phyloP scores from a whole-genome alignment of 305 asterid species.

The Striga hermonthica region DNA sequence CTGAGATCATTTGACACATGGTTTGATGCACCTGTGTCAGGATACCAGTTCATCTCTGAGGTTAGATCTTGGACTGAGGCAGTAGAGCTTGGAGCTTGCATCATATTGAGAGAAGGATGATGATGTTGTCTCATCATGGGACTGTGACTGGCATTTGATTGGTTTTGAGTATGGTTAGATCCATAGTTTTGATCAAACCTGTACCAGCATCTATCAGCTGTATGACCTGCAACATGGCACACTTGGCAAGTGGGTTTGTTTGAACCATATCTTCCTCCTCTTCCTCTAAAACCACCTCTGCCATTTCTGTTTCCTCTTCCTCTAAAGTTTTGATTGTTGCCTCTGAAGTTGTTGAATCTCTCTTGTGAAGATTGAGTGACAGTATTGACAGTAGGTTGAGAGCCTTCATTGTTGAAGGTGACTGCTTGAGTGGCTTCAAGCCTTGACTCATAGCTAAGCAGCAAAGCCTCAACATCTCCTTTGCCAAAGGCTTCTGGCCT shows the following conservation, averaged over 20 bases:
- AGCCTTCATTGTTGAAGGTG: too few species aligned
- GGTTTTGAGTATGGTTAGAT: neutral
- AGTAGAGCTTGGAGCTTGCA: too few species aligned
- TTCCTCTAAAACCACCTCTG: neutral
- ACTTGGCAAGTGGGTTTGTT: neutral
- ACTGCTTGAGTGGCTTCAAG: too few species aligned
- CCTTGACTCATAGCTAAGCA: too few species aligned
- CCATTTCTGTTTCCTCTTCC: neutral
- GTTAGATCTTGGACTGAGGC: too few species aligned
- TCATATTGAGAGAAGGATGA: too few species aligned
- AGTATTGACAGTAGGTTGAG: too few species aligned
- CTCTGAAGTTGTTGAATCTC: too few species aligned
- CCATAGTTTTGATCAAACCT: neutral
- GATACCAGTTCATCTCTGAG: neutral
- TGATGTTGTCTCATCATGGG: neutral
- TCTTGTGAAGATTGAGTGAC: too few species aligned
- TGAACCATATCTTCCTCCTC: neutral
- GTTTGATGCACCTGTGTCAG: neutral
- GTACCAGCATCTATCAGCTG: neutral
- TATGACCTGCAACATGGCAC: too few species aligned
- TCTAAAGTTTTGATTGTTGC: neutral
- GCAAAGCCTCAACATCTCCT: neutral
- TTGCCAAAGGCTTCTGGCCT: neutral
- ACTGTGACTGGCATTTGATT: neutral
- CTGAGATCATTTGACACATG: neutral